phyloP scores from a whole-genome alignment of 73 alveolate genomes.

The Blepharisma stoltei region DNA sequence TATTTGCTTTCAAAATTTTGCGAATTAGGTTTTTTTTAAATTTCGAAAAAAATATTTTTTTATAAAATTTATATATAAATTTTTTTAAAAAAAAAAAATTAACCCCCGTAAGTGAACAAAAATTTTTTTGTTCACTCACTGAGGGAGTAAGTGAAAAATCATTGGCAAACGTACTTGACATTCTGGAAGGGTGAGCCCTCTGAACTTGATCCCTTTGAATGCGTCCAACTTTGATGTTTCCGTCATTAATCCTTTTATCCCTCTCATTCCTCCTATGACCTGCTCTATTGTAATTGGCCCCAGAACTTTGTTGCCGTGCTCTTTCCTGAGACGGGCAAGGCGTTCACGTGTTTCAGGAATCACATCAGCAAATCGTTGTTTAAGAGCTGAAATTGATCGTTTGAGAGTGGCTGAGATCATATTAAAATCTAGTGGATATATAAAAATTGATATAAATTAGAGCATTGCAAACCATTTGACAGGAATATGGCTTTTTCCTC shows the following conservation, averaged over 20 bases:
- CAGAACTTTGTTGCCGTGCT: slow-evolving; percentile 51
- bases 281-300: slow-evolving; percentile 70
- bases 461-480: too few relatives aligned
- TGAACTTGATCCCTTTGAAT: slow-evolving; percentile 60
- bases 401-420: neutral
- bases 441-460: too few relatives aligned
- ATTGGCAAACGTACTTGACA: slow-evolving; percentile 41
- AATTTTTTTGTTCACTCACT: too few relatives aligned
- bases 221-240: slow-evolving; percentile 79
- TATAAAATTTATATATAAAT: too few relatives aligned
- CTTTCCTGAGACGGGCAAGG: slow-evolving; percentile 49
- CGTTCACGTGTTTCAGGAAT: slow-evolving; percentile 46
- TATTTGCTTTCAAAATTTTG: too few relatives aligned
- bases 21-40: too few relatives aligned
- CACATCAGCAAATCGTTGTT: slow-evolving; percentile 47
- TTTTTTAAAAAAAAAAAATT: too few relatives aligned
- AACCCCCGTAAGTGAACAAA: too few relatives aligned
- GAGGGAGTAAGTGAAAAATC: too few relatives aligned
- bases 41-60: too few relatives aligned
- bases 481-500: too few relatives aligned
- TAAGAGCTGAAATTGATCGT: slow-evolving; percentile 37
- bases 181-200: slow-evolving; percentile 67
- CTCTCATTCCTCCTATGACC: slow-evolving; percentile 89
- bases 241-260: slow-evolving; percentile 69
- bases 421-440: neutral